Evolutionary conservation across 2,329 filamentous ascomycete species (phyloP), one percentile per base, ranked within the genome.

Genomic region (Ilyonectria destructans): DNA sequence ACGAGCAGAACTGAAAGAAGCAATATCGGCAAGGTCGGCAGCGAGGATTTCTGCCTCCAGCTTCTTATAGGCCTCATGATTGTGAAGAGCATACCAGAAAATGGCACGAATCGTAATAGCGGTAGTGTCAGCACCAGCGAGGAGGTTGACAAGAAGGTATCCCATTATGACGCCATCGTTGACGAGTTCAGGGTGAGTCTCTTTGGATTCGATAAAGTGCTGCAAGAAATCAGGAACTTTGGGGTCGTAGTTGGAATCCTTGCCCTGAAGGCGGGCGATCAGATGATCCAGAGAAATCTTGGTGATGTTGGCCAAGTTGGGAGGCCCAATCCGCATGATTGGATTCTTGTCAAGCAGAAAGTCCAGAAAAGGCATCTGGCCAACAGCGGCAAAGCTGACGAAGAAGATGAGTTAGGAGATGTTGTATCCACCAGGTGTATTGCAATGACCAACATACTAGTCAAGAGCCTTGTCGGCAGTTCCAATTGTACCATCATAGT

Each of bases 81-180:
- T 72, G 29, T 79, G 79, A 48, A 84, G 75, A 23, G 81, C 72
- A 62, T 80, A 77, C 72, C 83, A 84, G 7, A 85, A 71, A 19
- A 79, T 69, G 17, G 81, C 76, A 8, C 77, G 74, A 29, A 83
- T 74, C 4, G 75, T 75, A 17, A 80, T 74, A 2, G 81, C 78
- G 1, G 80, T 82, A 1, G 81, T 82, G 51, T 82, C 80, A 1
- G 77, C 77, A n/a, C 79, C 80, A 4, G 80, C 81, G 40, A 81
- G 66, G n/a, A 82, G 57, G 62, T 71, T 83, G 31, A 76, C 67
- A 1, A 79, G 71, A 1, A 80, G 70, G 60, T 81, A 84, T 5
- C 75, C 75, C 33, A 83, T 74, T 21, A 83, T 79, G 35, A 77
- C 75, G 5, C 71, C 74, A 26, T 84, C 80, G 35, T 83, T 73